Conservation (phyloP, 257 asterid species). For the Perilla frutescens region DNA sequence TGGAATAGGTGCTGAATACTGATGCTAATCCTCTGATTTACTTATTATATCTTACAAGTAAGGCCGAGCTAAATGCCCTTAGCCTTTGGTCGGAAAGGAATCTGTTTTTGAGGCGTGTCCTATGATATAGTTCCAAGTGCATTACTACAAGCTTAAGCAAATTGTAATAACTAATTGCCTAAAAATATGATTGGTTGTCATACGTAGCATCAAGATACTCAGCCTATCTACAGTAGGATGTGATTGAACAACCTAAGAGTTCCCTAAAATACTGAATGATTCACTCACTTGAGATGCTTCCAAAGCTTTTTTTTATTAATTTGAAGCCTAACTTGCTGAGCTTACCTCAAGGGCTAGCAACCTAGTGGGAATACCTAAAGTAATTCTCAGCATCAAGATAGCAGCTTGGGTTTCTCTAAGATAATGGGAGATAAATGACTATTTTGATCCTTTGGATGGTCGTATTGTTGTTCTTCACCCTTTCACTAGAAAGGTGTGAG, state of each 20-base stretch:
- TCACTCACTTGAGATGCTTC: conserved; percentile 10
- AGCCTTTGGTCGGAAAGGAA: not conserved
- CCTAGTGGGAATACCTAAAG: not conserved
- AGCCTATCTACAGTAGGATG: not conserved
- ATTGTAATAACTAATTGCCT: not conserved
- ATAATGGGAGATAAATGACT: conserved; percentile 1
- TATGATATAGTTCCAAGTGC: not conserved
- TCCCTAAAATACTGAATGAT: not conserved
- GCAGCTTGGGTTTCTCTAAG: not conserved
- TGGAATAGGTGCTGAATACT: conserved; percentile 23
- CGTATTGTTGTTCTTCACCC: conserved; percentile 16
- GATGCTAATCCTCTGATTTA: not conserved
- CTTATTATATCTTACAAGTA: not conserved
- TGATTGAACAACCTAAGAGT: not conserved
- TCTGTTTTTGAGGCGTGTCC: not conserved
- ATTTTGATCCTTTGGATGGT: not conserved
- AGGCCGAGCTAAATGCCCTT: not conserved
- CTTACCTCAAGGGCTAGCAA: conserved; percentile 16
- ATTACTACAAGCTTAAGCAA: not conserved
- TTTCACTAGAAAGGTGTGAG: conserved; percentile 2
- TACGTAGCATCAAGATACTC: not conserved
- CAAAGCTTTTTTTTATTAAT: not conserved
- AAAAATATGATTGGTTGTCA: not conserved
- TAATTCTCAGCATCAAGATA: conserved; percentile 10
- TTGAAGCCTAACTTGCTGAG: not conserved